Evolutionary conservation across 345 rosid genomes (phyloP).

Genomic region (Citrus cavaleriei): DNA sequence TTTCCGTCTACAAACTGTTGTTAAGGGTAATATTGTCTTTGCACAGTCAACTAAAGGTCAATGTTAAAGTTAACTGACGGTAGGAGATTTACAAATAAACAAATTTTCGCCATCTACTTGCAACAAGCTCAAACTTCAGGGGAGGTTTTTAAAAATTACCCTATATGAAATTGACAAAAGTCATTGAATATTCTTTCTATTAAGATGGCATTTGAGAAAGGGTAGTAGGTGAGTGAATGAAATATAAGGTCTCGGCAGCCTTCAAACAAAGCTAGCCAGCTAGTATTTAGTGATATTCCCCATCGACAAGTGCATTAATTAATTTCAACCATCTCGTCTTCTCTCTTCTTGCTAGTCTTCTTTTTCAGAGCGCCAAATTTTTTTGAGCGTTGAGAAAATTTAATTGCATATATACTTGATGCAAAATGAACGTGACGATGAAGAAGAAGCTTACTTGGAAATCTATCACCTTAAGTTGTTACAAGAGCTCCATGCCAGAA

Average conservation of each 20-base stretch:
- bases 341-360: background rate
- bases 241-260: background rate
- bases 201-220: background rate
- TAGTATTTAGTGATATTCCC: too few species aligned
- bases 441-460: conserved; percentile 40
- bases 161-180: background rate
- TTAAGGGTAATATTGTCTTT: too few species aligned
- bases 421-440: conserved; percentile 19
- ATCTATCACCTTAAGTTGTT: conserved; percentile 44
- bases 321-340: background rate
- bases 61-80: too few species aligned
- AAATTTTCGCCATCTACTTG: too few species aligned
- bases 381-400: too few species aligned
- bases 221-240: conserved; percentile 22
- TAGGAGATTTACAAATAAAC: too few species aligned
- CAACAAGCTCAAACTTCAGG: too few species aligned
- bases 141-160: too few species aligned
- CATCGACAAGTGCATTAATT: too few species aligned
- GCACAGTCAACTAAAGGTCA: too few species aligned
- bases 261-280: background rate
- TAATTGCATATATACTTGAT: background rate
- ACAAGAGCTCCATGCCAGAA: conserved; percentile 25
- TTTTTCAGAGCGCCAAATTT: background rate
- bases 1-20: too few species aligned
- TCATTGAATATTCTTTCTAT: background rate